phyloP scores from a whole-genome alignment of 2,329 filamentous ascomycete species.

The Aspergillus ruber region DNA sequence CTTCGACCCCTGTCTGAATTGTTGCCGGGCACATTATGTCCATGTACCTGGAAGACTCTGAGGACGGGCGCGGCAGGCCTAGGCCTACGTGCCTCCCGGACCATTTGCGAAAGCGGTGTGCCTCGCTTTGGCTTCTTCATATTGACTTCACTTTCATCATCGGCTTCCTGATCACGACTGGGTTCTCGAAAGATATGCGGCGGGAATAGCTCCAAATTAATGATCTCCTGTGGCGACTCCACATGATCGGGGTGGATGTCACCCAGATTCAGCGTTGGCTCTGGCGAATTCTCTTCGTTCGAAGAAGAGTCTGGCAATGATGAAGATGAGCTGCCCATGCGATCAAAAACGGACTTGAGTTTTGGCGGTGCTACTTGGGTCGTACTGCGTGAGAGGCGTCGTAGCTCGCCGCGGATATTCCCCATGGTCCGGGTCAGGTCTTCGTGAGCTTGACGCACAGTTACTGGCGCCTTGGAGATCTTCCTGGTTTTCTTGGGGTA shows the following conservation, averaged over 20 bases:
- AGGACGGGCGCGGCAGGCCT: slow-evolving; percentile 19
- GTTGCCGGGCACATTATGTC: slow-evolving; percentile 25
- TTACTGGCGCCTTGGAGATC: slow-evolving; percentile 19
- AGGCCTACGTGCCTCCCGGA: slow-evolving; percentile 23
- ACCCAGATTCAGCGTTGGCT: slow-evolving; percentile 27
- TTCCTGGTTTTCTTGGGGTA: slow-evolving; percentile 31
- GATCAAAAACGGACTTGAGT: slow-evolving; percentile 42
- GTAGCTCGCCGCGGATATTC: slow-evolving; percentile 37
- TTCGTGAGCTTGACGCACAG: slow-evolving; percentile 31
- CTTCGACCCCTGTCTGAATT: slow-evolving; percentile 10
- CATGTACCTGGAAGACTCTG: slow-evolving; percentile 20
- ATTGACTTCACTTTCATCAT: slow-evolving; percentile 21
- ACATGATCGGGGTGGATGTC: slow-evolving; percentile 22
- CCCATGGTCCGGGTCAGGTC: slow-evolving; percentile 27
- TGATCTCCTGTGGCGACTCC: slow-evolving; percentile 33
- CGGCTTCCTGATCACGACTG: slow-evolving; percentile 26
- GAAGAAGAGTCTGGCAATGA: slow-evolving; percentile 36
- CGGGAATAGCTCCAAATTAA: slow-evolving; percentile 27
- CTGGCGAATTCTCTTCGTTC: slow-evolving; percentile 29
- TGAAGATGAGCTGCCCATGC: slow-evolving; percentile 41
- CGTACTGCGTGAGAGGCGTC: slow-evolving; percentile 36
- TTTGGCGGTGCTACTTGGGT: slow-evolving; percentile 32
- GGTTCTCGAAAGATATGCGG: slow-evolving; percentile 27
- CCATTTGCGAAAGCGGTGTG: slow-evolving; percentile 24
- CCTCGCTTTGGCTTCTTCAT: slow-evolving; percentile 14